Percentiles rank a stretch among this genome's conserved stretches.
phyloP scores from a whole-genome alignment of 139 green algal species.

The Volvox africanus region DNA sequence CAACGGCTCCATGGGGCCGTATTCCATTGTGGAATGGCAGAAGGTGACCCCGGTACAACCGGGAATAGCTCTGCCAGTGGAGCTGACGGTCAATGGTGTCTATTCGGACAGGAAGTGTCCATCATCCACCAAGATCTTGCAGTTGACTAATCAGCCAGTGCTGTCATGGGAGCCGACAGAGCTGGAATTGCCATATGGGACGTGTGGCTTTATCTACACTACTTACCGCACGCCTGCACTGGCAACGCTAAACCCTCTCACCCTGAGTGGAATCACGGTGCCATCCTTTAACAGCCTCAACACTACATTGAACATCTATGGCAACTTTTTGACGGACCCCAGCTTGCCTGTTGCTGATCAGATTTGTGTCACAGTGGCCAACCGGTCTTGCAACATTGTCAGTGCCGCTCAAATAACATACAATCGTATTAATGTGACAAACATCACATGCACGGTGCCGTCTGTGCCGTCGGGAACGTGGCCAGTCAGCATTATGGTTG shows the following conservation, averaged over 20 bases:
- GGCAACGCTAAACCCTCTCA: not conserved
- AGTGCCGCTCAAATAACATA: not conserved
- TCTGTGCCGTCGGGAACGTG: constrained; percentile 21
- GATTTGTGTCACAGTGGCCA: not conserved
- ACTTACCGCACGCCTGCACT: constrained; percentile 49
- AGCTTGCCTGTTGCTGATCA: not conserved
- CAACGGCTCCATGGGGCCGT: not conserved
- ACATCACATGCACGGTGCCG: constrained; percentile 12
- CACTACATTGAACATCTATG: not conserved
- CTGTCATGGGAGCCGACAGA: constrained; percentile 7
- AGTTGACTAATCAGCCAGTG: not conserved
- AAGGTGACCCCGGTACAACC: constrained; percentile 17
- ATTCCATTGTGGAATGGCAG: not conserved
- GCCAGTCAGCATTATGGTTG: constrained; percentile 22
- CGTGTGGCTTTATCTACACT: constrained; percentile 51
- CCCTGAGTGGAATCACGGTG: not conserved
- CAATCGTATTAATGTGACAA: not conserved
- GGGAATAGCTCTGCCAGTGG: not conserved
- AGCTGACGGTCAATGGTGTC: constrained; percentile 50
- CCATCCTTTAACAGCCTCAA: not conserved
- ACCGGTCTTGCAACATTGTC: not conserved
- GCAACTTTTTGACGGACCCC: constrained; percentile 23
- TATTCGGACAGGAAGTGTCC: not conserved
- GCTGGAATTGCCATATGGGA: not conserved
- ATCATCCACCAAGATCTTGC: not conserved